Conservation (phyloP, 2,329 filamentous ascomycete species). For the Phialocephala subalpina region DNA sequence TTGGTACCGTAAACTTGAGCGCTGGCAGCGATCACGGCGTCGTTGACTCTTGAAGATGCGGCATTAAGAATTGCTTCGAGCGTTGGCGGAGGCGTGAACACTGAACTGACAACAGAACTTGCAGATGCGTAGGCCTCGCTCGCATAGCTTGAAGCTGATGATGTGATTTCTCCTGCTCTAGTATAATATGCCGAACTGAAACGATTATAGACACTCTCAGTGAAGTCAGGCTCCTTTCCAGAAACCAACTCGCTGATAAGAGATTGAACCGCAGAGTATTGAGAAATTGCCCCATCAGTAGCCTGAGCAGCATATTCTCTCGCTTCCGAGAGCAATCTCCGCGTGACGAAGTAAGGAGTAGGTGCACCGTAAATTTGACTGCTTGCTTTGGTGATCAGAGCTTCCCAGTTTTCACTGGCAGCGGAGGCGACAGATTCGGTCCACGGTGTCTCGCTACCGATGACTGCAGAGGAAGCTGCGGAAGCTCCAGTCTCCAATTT, state of each 20-base stretch:
- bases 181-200: slow-evolving; percentile 77
- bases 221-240: slow-evolving; percentile 83
- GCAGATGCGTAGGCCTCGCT: slow-evolving; percentile 54
- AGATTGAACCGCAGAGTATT: slow-evolving; percentile 74
- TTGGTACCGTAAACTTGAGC: slow-evolving; percentile 63
- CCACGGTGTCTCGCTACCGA: slow-evolving; percentile 56
- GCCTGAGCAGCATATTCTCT: slow-evolving; percentile 68
- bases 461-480: slow-evolving; percentile 31
- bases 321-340: slow-evolving; percentile 56
- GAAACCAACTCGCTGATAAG: slow-evolving; percentile 79
- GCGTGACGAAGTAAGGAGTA: slow-evolving; percentile 48
- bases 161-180: slow-evolving; percentile 53
- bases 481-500: slow-evolving; percentile 49
- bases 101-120: slow-evolving; percentile 52
- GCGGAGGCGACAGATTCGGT: slow-evolving; percentile 59
- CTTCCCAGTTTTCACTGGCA: slow-evolving; percentile 51
- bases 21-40: slow-evolving; percentile 66
- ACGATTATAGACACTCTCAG: slow-evolving; percentile 78
- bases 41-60: slow-evolving; percentile 63
- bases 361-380: slow-evolving; percentile 43
- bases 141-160: slow-evolving; percentile 61
- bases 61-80: slow-evolving; percentile 64
- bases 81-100: slow-evolving; percentile 64
- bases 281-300: slow-evolving; percentile 65
- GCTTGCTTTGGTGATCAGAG: slow-evolving; percentile 43